Base-by-base conservation (phyloP, 768 basidiomycete genomes). In the Suillus sp. region DNA sequence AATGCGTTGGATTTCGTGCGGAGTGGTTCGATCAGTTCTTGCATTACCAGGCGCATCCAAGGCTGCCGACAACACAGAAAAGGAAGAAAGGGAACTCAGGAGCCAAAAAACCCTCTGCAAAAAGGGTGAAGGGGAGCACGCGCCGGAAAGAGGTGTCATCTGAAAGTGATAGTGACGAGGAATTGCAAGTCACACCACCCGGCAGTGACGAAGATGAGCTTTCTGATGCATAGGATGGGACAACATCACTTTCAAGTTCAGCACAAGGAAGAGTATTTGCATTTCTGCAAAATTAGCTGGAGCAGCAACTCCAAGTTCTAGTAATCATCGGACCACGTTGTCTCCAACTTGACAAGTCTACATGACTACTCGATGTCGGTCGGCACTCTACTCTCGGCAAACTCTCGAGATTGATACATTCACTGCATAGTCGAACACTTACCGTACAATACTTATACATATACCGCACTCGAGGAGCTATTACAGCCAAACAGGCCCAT, bases 1-100 rank as follows among this genome's bases (percentile, higher is more conserved):
- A 66, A 38, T 69, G 69, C 25, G 66, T 66, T 35, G 65, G 65
- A 48, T 70, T 63, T 56, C 68, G 68, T 14, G 20, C 63, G 14
- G 66, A 67, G 10, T 69, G 68, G 69, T 62, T 67, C 58, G 63
- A 69, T 30, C 37, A 60, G 22, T 60, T 69, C 37, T 25, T 64
- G 22, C 40, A 68, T 34, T 65, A 62, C 27, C 57, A 66, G 30
- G 60, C 64, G 4, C 42, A 67, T 48, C 66, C 69, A 4, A 67
- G 67, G 40, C 64, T 62, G 22, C 35, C 22, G 4, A 18, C 25
- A 25, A 25, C 55, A 55, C 34, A 55, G 32, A 55, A 35, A 22
- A 61, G 60, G 38, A 25, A 53, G 25, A 37, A 61, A 50, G 45
- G 11, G 16, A 48, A 13, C 42, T 61, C 34, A 4, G 22, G 60